Evolutionary conservation across 2,329 filamentous ascomycete species (phyloP), one percentile per base, ranked within the genome.

Genomic region (Alternaria sp.): DNA sequence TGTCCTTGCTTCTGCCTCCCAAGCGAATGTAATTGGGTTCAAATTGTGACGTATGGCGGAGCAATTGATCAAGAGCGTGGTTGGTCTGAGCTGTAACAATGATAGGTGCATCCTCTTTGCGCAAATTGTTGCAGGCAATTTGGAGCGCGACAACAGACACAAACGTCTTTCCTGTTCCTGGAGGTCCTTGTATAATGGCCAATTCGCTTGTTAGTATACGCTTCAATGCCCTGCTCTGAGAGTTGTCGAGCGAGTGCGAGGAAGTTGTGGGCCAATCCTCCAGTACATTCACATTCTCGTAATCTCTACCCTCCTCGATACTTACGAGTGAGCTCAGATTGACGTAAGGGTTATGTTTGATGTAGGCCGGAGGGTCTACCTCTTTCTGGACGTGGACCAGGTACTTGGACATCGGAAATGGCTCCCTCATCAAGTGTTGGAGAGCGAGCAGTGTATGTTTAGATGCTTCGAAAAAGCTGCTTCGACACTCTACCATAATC

Each of bases 41-140:
- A 66, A 90, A 90, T 6, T 80, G 72, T 1, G 87, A 81, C 16
- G 93, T 83, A 55, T 89, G 87, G 1, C 81, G 79, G 0, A 97
- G 81, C 0, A 97, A 82, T 72, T 97, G 93, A 68, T 97, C 93
- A 0, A 97, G 81, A 0, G 93, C 93, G 76, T 97, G 93, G 60
- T 97, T 97, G 0, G 93, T 97, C 69, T 97, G 93, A 7, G 92
- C 93, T 0, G 93, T 86, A 4, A 97, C 61, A 20, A 97, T 84
- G 30, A 97, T 88, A 0, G 91, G 91, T 8, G 88, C 85, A 58
- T 89, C 87, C 0, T 78, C 81, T 2, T 73, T 60, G 20, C 61
- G 60, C 70, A 87, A 83, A 54, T 90, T 91, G 1, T 83, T 78
- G 0, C 92, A 80, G 54, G 94, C 80, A 1, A 89, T 82, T 47